phyloP scores from a whole-genome alignment of 768 basidiomycete species.

The Mycena vitilis region DNA sequence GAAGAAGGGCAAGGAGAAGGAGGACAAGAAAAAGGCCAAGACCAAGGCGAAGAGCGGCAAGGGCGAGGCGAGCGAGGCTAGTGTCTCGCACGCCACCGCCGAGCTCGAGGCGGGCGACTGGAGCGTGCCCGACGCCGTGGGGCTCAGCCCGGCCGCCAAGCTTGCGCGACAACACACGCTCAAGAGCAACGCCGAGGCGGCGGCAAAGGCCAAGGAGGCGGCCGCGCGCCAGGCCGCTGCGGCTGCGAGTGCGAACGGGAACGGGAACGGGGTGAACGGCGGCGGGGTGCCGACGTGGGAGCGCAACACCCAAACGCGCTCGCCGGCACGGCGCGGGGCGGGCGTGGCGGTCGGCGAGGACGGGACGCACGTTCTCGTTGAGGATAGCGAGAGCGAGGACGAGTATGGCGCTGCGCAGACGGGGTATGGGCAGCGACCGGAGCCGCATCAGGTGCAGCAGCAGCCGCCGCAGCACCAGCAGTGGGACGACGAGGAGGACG shows the following conservation, averaged over 20 bases:
- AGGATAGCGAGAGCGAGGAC: slow-evolving; percentile 73
- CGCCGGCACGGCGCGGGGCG: slow-evolving; percentile 53
- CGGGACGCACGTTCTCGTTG: slow-evolving; percentile 71
- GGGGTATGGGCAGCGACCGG: slow-evolving; percentile 44
- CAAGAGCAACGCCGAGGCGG: slow-evolving; percentile 85
- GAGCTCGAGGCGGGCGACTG: slow-evolving; percentile 85
- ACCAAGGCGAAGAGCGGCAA: slow-evolving; percentile 66
- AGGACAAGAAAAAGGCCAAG: slow-evolving; percentile 59
- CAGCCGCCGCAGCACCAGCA: slow-evolving; percentile 43
- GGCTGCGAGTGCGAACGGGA: slow-evolving; percentile 52
- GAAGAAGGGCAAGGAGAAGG: slow-evolving; percentile 58
- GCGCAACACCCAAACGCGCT: slow-evolving; percentile 77
- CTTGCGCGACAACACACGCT: slow-evolving; percentile 92
- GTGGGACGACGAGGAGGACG: slow-evolving; percentile 72
- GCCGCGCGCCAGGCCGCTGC: slow-evolving; percentile 68
- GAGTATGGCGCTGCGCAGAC: slow-evolving; percentile 58
- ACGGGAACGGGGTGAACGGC: slow-evolving; percentile 44
- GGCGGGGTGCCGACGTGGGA: slow-evolving; percentile 80
- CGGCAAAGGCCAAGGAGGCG: slow-evolving; percentile 70
- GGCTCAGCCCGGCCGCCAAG: slow-evolving; percentile 90
- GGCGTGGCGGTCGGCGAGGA: slow-evolving; percentile 65
- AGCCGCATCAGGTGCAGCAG: slow-evolving; percentile 44
- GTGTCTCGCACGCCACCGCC: slow-evolving; percentile 84
- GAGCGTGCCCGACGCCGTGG: slow-evolving; percentile 65
- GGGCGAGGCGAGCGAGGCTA: slow-evolving; percentile 72